phyloP scores from a whole-genome alignment of 352 stramenopile genomes.

The Globisporangium cederbergense region DNA sequence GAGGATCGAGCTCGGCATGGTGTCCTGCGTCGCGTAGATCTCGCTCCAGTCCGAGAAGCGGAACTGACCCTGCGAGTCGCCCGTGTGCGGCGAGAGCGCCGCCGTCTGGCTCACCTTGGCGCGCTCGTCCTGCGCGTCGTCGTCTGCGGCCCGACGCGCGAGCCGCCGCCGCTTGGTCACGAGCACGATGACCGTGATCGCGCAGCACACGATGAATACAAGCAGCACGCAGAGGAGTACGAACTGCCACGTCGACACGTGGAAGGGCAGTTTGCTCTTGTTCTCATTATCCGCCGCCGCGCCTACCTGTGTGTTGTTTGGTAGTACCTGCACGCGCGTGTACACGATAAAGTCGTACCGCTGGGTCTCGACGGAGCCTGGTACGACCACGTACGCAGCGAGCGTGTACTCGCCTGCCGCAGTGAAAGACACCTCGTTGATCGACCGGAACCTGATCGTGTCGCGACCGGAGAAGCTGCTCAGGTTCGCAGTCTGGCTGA shows the following conservation, averaged over 20 bases:
- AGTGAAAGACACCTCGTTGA: constrained; percentile 24
- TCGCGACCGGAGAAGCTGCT: constrained; percentile 12
- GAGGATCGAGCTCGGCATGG: constrained; percentile 29
- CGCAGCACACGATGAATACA: constrained; percentile 21
- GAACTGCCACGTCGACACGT: constrained; percentile 26
- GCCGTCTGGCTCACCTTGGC: constrained; percentile 16
- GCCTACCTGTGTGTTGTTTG: constrained; percentile 1
- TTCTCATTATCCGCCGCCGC: constrained; percentile 1
- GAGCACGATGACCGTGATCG: constrained; percentile 18
- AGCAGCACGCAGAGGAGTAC: constrained; percentile 22
- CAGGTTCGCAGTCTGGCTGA: constrained; percentile 20
- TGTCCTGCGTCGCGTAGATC: constrained; percentile 40
- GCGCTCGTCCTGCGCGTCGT: background rate
- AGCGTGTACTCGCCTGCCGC: constrained; percentile 25
- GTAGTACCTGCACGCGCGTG: constrained; percentile 10
- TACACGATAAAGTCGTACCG: constrained; percentile 36
- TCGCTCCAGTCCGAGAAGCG: constrained; percentile 47
- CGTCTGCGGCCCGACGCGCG: constrained; percentile 11
- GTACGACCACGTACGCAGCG: constrained; percentile 33
- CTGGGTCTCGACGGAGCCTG: constrained; percentile 8
- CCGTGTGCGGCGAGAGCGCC: constrained; percentile 15
- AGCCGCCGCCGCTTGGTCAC: constrained; percentile 11
- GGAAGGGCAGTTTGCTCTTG: background rate
- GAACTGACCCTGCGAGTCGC: constrained; percentile 20
- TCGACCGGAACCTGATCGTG: constrained; percentile 20